Base-by-base conservation (phyloP, 495 filamentous ascomycete genomes). In the Aspergillus biplanus region DNA sequence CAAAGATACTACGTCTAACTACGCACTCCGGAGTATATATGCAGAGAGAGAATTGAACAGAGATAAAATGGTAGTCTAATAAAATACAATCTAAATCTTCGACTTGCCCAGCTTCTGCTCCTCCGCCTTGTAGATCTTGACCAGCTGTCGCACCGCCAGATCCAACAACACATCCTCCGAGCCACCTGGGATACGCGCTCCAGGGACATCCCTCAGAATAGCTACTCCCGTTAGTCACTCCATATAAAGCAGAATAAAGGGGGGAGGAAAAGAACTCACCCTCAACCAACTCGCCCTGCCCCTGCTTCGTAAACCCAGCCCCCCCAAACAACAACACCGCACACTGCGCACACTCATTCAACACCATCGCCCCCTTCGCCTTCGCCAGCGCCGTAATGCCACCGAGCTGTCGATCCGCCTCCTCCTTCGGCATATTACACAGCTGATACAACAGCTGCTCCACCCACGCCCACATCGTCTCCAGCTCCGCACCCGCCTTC, bases 151-250 rank as follows among this genome's bases (percentile, higher is more conserved):
- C 31, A 93, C 80, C 11, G 84, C 85, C 39, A 92, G 71, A 75
- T 92, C 90, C 1, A 92, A 77, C 70, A 92, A 75, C 4, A 93
- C 89, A 73, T 93, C 90, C 71, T 93, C 90, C 15, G 83, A 87
- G 0, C 90, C 90, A 53, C 89, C 90, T 0, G 89, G 87, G 58
- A 91, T 86, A 33, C 87, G 74, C 5, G 82, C 77, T 6, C 83
- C 84, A 33, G 84, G 84, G 11, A 89, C 87, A 67, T 90, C 89
- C 15, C 88, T 77, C 64, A 87, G 87, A 39, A 90, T 90, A 27
- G 80, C 84, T 50, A 50, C 27, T 9, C 18, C 27, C 3, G n/a
- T 50, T 50, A 50, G 47, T 50, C 47, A 27, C 7, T n/a, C 1
- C 16, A 31, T 11, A n/a, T 86, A 61, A 12, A 33, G 32, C 21